Evolutionary conservation across 2,329 filamentous ascomycete species (phyloP), one percentile per base, ranked within the genome.

Genomic region (Furcasterigmium sp.): DNA sequence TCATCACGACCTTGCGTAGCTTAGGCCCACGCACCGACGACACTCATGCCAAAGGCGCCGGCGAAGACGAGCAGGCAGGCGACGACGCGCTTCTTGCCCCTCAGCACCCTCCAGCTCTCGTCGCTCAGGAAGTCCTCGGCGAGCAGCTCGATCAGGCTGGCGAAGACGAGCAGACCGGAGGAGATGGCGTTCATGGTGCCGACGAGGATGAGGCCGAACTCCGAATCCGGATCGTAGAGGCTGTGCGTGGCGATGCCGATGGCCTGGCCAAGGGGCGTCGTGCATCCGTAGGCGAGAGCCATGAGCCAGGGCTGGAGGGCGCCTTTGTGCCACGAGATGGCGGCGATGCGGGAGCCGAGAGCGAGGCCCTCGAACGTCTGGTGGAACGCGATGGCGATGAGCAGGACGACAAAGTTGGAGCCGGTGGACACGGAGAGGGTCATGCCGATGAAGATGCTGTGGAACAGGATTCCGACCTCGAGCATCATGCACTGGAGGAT

Each of bases 381-480:
- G 56, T 91, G 87, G 61, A 91, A 91, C 41, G 78, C 76, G 53
- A 91, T 89, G 40, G 87, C 87, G 37, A 90, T 74, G 2, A 91
- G 73, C 45, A 91, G 80, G n/a, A 91, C 82, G 42, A 87, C 73
- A 55, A 91, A 91, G 5, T 84, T 78, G 8, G 82, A 81, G 1
- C 86, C 86, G 1, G 84, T 85, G 3, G 86, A 82, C 8, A 91
- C 86, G 25, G 84, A 87, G 34, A 91, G 73, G 4, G 87, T 85
- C 84, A 91, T 90, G 47, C 87, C 87, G 52, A 91, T 91, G 57
- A 91, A 91, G 47, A 91, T 72, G 56, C 81, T 86, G 64, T 88
- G 84, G 59, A 87, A 87, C 13, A 88, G 71, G 51, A 91, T 91
- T 21, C 87, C 87, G 21, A 85, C 83, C 65, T 91, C 87, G 14